Evolutionary conservation across 108 stramenopile species (phyloP).

Genomic region (Pseudonitzschia multiseries): DNA sequence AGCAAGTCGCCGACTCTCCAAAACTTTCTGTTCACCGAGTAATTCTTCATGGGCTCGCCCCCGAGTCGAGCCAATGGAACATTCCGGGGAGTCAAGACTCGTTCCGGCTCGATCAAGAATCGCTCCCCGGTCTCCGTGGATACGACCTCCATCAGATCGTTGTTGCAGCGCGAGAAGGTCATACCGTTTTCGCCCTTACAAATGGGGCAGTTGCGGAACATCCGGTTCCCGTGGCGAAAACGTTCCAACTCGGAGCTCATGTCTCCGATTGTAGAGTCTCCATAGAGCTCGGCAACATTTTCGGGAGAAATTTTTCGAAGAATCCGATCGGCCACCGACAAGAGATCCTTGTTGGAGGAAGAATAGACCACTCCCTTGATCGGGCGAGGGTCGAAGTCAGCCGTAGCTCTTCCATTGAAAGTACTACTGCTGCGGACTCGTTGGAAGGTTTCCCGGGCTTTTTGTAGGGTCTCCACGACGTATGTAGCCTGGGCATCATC

Average conservation of each 20-base stretch:
- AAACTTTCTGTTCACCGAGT: constrained; percentile 28
- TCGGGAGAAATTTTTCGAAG: constrained; percentile 29
- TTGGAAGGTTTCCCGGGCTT: constrained; percentile 21
- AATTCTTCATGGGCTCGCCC: constrained; percentile 39
- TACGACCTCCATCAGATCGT: constrained; percentile 37
- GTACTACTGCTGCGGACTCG: constrained; percentile 25
- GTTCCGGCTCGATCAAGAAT: constrained; percentile 52
- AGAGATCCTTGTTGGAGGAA: constrained; percentile 32
- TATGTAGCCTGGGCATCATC: constrained; percentile 43
- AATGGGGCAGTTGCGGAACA: constrained; percentile 43
- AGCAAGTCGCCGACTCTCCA: constrained; percentile 49
- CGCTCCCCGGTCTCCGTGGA: constrained; percentile 12
- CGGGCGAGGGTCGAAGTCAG: constrained; percentile 39
- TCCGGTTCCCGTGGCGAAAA: constrained; percentile 41
- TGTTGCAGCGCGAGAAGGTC: constrained; percentile 21
- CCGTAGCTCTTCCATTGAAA: not conserved
- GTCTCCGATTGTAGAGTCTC: constrained; percentile 32
- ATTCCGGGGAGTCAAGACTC: constrained; percentile 35
- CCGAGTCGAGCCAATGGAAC: constrained; percentile 39
- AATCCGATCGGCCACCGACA: constrained; percentile 47
- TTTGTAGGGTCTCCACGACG: constrained; percentile 30
- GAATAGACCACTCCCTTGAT: constrained; percentile 63
- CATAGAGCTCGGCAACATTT: constrained; percentile 50
- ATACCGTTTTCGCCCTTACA: constrained; percentile 38
- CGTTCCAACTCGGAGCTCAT: constrained; percentile 49